Evolutionary conservation across 768 basidiomycete genomes (phyloP).

Genomic region (Psilocybe cubensis): DNA sequence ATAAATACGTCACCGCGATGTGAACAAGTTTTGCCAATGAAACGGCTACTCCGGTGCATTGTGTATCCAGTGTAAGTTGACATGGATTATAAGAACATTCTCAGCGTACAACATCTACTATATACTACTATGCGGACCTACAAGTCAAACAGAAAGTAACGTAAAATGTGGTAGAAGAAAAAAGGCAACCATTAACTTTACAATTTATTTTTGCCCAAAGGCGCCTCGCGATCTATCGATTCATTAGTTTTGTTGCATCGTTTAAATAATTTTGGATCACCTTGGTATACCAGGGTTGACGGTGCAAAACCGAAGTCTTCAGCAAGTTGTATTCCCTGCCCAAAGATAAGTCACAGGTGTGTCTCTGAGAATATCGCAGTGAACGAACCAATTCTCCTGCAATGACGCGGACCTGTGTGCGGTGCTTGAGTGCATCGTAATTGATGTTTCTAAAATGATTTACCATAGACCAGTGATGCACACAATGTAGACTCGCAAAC

Average conservation of each 20-base stretch:
- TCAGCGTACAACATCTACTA: neutral
- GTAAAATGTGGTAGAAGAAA: neutral
- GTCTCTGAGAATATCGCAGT: neutral
- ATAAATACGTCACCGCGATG: conserved; percentile 11
- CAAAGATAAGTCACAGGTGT: conserved; percentile 8
- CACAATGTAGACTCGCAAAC: conserved; percentile 85
- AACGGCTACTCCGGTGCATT: too few relatives aligned
- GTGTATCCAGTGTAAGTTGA: neutral
- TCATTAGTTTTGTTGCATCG: conserved; percentile 9
- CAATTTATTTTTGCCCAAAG: conserved; percentile 68
- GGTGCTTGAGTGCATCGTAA: conserved; percentile 9
- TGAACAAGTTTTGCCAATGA: neutral
- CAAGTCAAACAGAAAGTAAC: neutral
- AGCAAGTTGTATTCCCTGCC: conserved; percentile 65
- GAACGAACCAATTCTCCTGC: conserved; percentile 76
- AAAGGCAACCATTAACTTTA: conserved; percentile 29
- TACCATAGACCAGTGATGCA: conserved; percentile 93
- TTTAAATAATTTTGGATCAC: conserved; percentile 32
- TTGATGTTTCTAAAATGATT: conserved; percentile 17
- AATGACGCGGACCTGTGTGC: conserved; percentile 72
- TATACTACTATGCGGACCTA: neutral
- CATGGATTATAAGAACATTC: neutral
- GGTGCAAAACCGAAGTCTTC: conserved; percentile 88
- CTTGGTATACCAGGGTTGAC: conserved; percentile 79
- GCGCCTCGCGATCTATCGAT: conserved; percentile 50